Percentiles rank a stretch among this genome's conserved stretches.
Evolutionary conservation across 148 eudicot species (phyloP).

Genomic region (Camellia lanceoleosa): DNA sequence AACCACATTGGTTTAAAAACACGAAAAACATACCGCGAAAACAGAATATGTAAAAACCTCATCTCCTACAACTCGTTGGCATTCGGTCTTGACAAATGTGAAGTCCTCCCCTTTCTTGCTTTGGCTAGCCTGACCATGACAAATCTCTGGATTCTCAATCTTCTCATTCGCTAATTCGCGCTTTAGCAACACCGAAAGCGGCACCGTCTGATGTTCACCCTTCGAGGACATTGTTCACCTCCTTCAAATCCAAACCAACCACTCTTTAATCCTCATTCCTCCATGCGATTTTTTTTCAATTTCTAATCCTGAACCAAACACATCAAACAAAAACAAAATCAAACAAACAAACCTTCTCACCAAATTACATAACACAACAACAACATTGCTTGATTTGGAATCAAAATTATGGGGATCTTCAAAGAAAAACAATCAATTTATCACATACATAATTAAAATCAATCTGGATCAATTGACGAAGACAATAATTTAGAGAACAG

Average conservation of each 20-base stretch:
- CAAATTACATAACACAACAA: neutral
- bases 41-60: slow-evolving; percentile 84
- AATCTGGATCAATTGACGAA: neutral
- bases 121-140: slow-evolving; percentile 72
- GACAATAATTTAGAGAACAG: neutral
- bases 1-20: neutral
- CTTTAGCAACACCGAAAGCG: slow-evolving; percentile 78
- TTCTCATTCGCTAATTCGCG: slow-evolving; percentile 86
- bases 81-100: slow-evolving; percentile 74
- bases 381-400: neutral
- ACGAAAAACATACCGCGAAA: slow-evolving; percentile 57
- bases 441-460: neutral
- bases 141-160: slow-evolving; percentile 68
- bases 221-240: slow-evolving; percentile 62
- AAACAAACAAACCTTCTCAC: neutral
- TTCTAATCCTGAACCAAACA: slow-evolving; percentile 13
- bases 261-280: slow-evolving; percentile 1
- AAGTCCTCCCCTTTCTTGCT: slow-evolving; percentile 96
- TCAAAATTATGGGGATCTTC: neutral
- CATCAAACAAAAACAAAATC: slow-evolving; percentile 23
- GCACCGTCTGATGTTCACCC: slow-evolving; percentile 82
- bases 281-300: slow-evolving; percentile 5
- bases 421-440: neutral
- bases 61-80: slow-evolving; percentile 82
- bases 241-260: slow-evolving; percentile 8